Percentiles rank a stretch among this genome's conserved stretches.
Conservation (phyloP, 257 asterid species). For the Petunia secreta region DNA sequence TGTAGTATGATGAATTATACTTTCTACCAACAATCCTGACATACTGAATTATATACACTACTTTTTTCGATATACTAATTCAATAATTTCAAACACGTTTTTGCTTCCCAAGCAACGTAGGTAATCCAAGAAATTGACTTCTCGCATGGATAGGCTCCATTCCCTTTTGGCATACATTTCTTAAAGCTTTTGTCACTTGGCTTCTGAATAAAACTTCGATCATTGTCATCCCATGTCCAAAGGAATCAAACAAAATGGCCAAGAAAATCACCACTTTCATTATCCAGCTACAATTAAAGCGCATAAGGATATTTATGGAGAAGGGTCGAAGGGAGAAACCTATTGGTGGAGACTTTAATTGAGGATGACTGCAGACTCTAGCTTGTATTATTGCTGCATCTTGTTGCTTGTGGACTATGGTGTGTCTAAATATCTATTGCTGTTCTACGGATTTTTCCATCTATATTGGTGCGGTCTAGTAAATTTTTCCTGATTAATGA, state of each 20-base stretch:
- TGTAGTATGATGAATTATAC: background rate
- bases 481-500: too few relatives aligned
- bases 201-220: background rate
- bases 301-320: background rate
- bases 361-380: background rate
- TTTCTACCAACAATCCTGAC: background rate
- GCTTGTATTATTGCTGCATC: background rate
- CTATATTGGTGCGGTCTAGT: background rate
- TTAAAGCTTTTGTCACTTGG: background rate
- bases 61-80: background rate
- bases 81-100: too few relatives aligned
- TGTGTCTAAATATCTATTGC: background rate
- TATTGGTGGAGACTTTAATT: slow-evolving; percentile 13
- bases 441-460: background rate
- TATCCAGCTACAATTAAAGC: too few relatives aligned
- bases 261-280: background rate
- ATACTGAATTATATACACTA: background rate
- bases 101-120: background rate
- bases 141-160: background rate
- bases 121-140: background rate
- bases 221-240: slow-evolving; percentile 2
- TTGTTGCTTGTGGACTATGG: background rate
- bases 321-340: background rate
- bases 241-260: slow-evolving; percentile 5
- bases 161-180: background rate